phyloP scores from a whole-genome alignment of 352 stramenopile species.

The Pythium scleroteichum region DNA sequence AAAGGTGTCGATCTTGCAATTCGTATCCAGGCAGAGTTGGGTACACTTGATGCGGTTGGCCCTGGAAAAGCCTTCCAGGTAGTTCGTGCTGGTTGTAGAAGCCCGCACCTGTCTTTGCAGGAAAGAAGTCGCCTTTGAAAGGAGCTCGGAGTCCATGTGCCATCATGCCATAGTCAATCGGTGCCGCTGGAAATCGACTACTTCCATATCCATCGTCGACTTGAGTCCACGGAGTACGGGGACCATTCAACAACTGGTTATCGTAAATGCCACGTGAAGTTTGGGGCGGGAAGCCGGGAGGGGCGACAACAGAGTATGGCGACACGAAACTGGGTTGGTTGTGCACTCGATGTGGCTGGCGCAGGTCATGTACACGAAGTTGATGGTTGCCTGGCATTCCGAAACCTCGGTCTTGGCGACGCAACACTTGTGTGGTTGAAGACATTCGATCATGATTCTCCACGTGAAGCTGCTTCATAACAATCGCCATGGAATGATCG shows the following conservation, averaged over 20 bases:
- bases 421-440: neutral
- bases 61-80: conserved; percentile 6
- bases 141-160: neutral
- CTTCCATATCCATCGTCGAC: neutral
- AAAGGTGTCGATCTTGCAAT: conserved; percentile 16
- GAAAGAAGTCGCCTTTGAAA: conserved; percentile 19
- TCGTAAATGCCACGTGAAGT: conserved; percentile 19
- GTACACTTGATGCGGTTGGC: conserved; percentile 5
- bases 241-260: conserved; percentile 8
- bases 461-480: conserved; percentile 27
- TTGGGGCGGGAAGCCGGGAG: conserved; percentile 27
- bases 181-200: conserved; percentile 10
- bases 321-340: conserved; percentile 9
- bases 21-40: conserved; percentile 9
- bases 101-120: conserved; percentile 11
- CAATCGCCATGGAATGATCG: conserved; percentile 17
- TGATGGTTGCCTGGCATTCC: conserved; percentile 2
- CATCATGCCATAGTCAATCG: conserved; percentile 14
- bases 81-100: conserved; percentile 14
- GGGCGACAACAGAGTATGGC: conserved; percentile 10
- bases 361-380: conserved; percentile 19
- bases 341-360: conserved; percentile 15
- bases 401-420: conserved; percentile 9
- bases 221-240: conserved; percentile 12
- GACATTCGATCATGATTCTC: conserved; percentile 2